phyloP scores from a whole-genome alignment of 805 yeast genomes.

The Candida silvicultrix region DNA sequence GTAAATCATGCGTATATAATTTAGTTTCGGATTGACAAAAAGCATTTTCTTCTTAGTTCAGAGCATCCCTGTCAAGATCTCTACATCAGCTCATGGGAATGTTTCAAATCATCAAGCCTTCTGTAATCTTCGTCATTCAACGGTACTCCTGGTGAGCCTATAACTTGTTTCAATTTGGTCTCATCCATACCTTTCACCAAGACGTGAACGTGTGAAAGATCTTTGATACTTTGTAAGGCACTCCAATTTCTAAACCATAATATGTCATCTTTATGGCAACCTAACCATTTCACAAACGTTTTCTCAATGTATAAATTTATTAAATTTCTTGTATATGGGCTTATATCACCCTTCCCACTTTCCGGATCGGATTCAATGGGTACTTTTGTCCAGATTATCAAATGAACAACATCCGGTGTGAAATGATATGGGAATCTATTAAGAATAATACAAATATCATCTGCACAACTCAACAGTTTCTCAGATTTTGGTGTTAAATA shows the following conservation, averaged over 20 bases:
- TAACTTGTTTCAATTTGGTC: conserved; percentile 16
- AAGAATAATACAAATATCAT: conserved; percentile 37
- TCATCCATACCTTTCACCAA: conserved; percentile 35
- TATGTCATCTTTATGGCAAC: conserved; percentile 33
- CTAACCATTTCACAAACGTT: conserved; percentile 39
- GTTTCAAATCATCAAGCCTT: neutral
- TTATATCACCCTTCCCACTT: conserved; percentile 44
- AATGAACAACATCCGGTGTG: conserved; percentile 41
- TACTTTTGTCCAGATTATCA: conserved; percentile 60
- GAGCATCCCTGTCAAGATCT: too few relatives aligned
- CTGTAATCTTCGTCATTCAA: conserved; percentile 7
- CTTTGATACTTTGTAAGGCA: conserved; percentile 53
- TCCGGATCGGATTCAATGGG: conserved; percentile 43
- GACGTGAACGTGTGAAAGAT: conserved; percentile 64
- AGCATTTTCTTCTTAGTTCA: too few relatives aligned
- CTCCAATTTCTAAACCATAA: conserved; percentile 69
- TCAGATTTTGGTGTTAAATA: conserved; percentile 24
- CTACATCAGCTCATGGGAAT: too few relatives aligned
- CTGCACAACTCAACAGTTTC: conserved; percentile 32
- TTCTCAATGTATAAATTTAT: conserved; percentile 40
- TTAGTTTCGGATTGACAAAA: neutral
- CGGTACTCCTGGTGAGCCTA: conserved; percentile 18
- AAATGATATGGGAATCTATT: conserved; percentile 63
- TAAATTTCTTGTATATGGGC: conserved; percentile 29
- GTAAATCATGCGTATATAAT: neutral